Percentiles rank a stretch among this genome's conserved stretches.
Conservation (phyloP, 306 rosid species). For the Geum urbanum region DNA sequence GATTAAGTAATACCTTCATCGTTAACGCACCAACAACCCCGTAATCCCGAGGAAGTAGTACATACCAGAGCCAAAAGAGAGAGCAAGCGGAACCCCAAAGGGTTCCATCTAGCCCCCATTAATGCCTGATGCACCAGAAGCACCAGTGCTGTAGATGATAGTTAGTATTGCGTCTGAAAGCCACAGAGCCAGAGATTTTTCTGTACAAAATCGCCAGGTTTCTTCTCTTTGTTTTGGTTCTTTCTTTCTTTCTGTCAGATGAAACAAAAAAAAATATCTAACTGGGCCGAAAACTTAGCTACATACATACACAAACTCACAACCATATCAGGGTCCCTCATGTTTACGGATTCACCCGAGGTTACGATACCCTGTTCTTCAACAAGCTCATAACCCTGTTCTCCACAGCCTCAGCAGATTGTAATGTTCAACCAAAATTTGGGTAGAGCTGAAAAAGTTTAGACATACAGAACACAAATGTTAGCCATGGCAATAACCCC, state of each 20-base stretch:
- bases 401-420: constrained; percentile 24
- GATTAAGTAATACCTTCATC: constrained; percentile 59
- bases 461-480: constrained; percentile 14
- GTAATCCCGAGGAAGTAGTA: constrained; percentile 34
- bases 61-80: constrained; percentile 47
- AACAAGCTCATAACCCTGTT: constrained; percentile 33
- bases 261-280: constrained; percentile 30
- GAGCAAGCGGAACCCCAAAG: constrained; percentile 48
- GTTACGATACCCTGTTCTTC: constrained; percentile 37
- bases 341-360: constrained; percentile 31
- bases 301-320: constrained; percentile 34
- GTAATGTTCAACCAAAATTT: constrained; percentile 6
- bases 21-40: constrained; percentile 50
- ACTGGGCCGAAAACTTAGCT: constrained; percentile 38
- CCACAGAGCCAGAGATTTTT: constrained; percentile 36
- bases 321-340: constrained; percentile 59
- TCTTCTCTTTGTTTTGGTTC: constrained; percentile 33
- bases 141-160: constrained; percentile 29
- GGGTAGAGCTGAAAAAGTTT: constrained; percentile 40
- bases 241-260: not conserved
- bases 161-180: constrained; percentile 29
- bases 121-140: constrained; percentile 46
- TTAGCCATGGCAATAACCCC: constrained; percentile 13
- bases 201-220: constrained; percentile 55
- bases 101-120: constrained; percentile 68